Evolutionary conservation across 2,329 filamentous ascomycete species (phyloP), one percentile per base, ranked within the genome.

Genomic region (Huntiella decipiens): DNA sequence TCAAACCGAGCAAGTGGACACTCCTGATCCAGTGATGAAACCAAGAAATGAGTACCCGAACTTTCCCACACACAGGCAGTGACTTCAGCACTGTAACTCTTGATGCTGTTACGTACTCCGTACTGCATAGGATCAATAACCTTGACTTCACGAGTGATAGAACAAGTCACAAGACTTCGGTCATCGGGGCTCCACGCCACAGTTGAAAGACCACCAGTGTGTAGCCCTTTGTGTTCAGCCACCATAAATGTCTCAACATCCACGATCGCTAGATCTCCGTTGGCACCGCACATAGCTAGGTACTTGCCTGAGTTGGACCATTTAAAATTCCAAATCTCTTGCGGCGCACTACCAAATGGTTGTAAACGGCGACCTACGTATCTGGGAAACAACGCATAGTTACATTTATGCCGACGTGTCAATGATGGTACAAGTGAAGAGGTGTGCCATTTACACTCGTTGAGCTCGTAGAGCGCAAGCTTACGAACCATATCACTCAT

Each of bases 121-220:
- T 10, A 39, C 11, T 39, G 10, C 7, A 39, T 17, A n/a, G 15
- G 12, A n/a, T 36, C 34, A 36, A 36, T 39, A 75, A 94, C 61
- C 33, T 79, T 72, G 1, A 83, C 85, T 51, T 70, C 71, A 39
- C 71, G 73, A 56, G 93, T 83, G 52, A 75, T 71, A 12, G 76
- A 82, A 58, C 88, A 96, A 12, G 81, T 88, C 35, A 96, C 76
- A 32, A 98, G 68, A 62, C 83, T 83, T 1, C 72, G 71, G 61
- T 93, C 84, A 59, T 98, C 85, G 4, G 87, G 91, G 57, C 87
- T 95, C 84, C 91, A 98, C 1, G 83, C 71, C 3, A 93, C 63
- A 55, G 87, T 85, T 15, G 82, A 79, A 10, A 95, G 79, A 1
- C 82, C 80, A 2, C 64, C 65, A 1, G 73, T 68, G 54, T 92